Base-by-base conservation (phyloP, 805 yeast genomes). In the Metschnikowia kunwiensis region DNA sequence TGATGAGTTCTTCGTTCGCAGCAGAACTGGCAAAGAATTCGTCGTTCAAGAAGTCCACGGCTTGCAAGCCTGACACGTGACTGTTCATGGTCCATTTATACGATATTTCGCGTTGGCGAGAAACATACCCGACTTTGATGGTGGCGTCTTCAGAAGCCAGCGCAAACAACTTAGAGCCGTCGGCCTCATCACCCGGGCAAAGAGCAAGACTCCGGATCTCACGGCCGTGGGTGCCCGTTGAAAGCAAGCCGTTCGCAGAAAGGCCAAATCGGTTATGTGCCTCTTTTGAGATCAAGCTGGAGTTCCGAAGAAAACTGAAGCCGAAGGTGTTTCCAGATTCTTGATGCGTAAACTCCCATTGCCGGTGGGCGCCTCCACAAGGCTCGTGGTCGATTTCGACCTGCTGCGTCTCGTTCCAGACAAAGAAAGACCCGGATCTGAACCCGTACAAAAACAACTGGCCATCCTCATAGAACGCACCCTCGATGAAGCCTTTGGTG, bases 361-460 rank as follows among this genome's bases (percentile, higher is more conserved):
- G 75, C 42, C 97, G 71, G 55, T 89, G 96, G 3, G 93, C 77
- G 2, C 97, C 97, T 18, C 97, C 97, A 58, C 97, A 93, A 10
- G 71, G 59, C 43, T 80, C 86, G 39, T 79, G 74, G 31, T 75
- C 65, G 2, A 86, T 55, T 55, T 88, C 96, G 34, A 71, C 68
- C 47, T 85, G 88, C 27, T 72, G 66, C 1, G 88, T 77, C 51
- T 86, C 95, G 56, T 89, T 86, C 80, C 87, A 87, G 15, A 86
- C 58, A 50, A 82, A 83, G 53, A 91, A 88, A 32, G 72, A 63
- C 32, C 82, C 81, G 2, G 93, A 86, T 48, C 80, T 78, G 69
- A 93, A 91, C 1, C 97, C 97, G 57, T 77, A 86, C 2, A 85
- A 58, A 2, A 84, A 58, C 24, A 82, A 59, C 27, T 78, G 78